Evolutionary conservation across 1,284 basidiomycete genomes (phyloP).

Genomic region (Ceratobasidium sp.): DNA sequence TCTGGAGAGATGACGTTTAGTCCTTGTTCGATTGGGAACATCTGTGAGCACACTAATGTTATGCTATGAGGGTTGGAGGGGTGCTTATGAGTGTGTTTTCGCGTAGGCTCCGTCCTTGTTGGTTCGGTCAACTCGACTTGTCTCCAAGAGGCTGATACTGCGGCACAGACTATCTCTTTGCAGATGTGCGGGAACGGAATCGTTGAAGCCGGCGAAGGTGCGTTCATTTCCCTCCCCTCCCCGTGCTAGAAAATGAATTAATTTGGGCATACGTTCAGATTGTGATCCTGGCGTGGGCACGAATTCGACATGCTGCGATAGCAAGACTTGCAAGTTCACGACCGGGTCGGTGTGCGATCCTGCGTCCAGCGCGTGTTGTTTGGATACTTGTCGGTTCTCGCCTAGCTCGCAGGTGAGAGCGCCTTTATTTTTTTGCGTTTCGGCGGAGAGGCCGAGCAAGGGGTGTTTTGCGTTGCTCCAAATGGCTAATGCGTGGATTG

Average conservation of each 20-base stretch:
- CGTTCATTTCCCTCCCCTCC: background rate
- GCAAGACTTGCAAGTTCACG: constrained; percentile 80
- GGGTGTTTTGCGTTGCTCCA: background rate
- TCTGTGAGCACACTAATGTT: constrained; percentile 66
- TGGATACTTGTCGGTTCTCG: constrained; percentile 73
- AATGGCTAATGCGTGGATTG: constrained; percentile 54
- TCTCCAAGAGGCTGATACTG: constrained; percentile 65
- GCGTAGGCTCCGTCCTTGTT: constrained; percentile 29
- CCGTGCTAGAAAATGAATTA: background rate
- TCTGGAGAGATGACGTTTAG: constrained; percentile 76
- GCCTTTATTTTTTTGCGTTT: constrained; percentile 21
- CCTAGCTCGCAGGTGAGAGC: constrained; percentile 60
- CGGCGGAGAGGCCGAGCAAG: too few species aligned
- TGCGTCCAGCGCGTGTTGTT: constrained; percentile 81
- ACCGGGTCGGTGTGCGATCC: constrained; percentile 83
- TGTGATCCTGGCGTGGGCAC: constrained; percentile 83
- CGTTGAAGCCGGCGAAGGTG: constrained; percentile 62
- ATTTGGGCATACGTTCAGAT: constrained; percentile 74
- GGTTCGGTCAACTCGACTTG: constrained; percentile 66
- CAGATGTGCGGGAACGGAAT: constrained; percentile 86
- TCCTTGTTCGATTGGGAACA: constrained; percentile 84
- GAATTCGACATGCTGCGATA: constrained; percentile 79
- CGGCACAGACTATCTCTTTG: constrained; percentile 64
- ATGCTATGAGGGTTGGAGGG: background rate
- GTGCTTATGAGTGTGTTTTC: background rate